Evolutionary conservation across 2,329 filamentous ascomycete species (phyloP), one percentile per base, ranked within the genome.

Genomic region (Colletotrichum somersetense): DNA sequence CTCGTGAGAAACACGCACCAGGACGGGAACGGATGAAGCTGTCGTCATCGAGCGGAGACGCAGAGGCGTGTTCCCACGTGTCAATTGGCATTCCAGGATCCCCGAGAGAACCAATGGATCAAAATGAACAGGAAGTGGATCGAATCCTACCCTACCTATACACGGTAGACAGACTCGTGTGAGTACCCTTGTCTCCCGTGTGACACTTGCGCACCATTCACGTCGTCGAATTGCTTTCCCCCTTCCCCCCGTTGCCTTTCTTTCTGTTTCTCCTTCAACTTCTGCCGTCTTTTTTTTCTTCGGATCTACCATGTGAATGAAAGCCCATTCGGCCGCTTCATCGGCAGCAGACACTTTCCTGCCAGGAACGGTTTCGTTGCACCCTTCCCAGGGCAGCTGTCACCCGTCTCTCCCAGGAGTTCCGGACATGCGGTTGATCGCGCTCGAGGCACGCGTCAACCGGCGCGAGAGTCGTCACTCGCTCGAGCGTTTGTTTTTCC

Each of bases 121-220:
- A 26, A 35, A 11, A 62, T 20, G 20, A 67, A 6, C 12, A 44
- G 16, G 30, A 30, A 35, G 16, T 14, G 30, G 33, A 53, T 10
- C 18, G 11, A n/a, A 20, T 46, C 38, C 58, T 20, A 30, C 44
- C 44, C 44, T n/a, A 3, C 1, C 23, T 30, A 4, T 30, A 30
- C 30, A 11, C 2, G 11, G 7, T 11, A 38, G 53, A 62, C 8
- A 18, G 5, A 5, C 55, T 61, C 33, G 30, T 42, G n/a, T 18
- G 35, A 46, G 12, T 1, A 3, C 40, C 8, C 11, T 7, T 53
- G 52, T 56, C 30, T 11, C 40, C 53, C 69, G 59, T 44, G 55
- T 12, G 16, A 72, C 70, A 72, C 70, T 72, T 64, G 70, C 70
- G 70, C 59, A 35, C 70, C 59, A 72, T 56, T 70, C 70, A 72